Evolutionary conservation across 2,329 filamentous ascomycete species (phyloP).

Genomic region (Alternaria hordeiaustralica): DNA sequence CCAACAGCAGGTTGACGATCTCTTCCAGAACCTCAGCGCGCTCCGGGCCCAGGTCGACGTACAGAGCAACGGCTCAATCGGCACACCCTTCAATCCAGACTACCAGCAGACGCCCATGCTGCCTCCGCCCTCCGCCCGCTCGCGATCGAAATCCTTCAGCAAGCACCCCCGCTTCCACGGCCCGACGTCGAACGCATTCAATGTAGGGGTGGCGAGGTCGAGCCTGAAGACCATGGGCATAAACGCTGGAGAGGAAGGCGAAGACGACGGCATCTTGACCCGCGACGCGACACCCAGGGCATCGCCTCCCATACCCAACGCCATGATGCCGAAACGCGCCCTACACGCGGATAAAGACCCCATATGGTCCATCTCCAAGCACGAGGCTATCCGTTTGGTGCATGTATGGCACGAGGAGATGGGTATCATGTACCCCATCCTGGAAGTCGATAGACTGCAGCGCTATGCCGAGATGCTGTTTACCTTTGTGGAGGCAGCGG

Average conservation of each 20-base stretch:
- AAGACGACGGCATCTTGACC: slow-evolving; percentile 65
- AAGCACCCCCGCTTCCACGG: slow-evolving; percentile 75
- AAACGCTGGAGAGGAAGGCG: slow-evolving; percentile 65
- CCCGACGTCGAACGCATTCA: slow-evolving; percentile 84
- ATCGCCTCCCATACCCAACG: slow-evolving; percentile 48
- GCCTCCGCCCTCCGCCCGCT: slow-evolving; percentile 48
- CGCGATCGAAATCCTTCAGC: slow-evolving; percentile 43
- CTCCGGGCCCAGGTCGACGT: slow-evolving; percentile 62
- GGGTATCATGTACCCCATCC: slow-evolving; percentile 88
- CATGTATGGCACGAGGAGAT: slow-evolving; percentile 87
- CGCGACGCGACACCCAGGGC: slow-evolving; percentile 60
- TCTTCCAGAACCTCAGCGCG: slow-evolving; percentile 74
- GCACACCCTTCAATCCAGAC: slow-evolving; percentile 41
- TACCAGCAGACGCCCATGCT: slow-evolving; percentile 44
- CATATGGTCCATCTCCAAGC: slow-evolving; percentile 76
- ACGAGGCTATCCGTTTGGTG: slow-evolving; percentile 81
- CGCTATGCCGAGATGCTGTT: slow-evolving; percentile 73
- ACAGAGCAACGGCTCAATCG: slow-evolving; percentile 36
- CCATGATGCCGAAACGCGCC: slow-evolving; percentile 15
- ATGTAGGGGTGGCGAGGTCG: slow-evolving; percentile 83
- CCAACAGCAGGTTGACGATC: slow-evolving; percentile 82
- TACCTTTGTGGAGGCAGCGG: slow-evolving; percentile 73
- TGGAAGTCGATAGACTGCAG: slow-evolving; percentile 75
- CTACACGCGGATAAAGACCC: slow-evolving; percentile 70
- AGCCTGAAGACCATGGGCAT: slow-evolving; percentile 92